Evolutionary conservation across 495 filamentous ascomycete species (phyloP).

Genomic region (Cercophora scortea): DNA sequence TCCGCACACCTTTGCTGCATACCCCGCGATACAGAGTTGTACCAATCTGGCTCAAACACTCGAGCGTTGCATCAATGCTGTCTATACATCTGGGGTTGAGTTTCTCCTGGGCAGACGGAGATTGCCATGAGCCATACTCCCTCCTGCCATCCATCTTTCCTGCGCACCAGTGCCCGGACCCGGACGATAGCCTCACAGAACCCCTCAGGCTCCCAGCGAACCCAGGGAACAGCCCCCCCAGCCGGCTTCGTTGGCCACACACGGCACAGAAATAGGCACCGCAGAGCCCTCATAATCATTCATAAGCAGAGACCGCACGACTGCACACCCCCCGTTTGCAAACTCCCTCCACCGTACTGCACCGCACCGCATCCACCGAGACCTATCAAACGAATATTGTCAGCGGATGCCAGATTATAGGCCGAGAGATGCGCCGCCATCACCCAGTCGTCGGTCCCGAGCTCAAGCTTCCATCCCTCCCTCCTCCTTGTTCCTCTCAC

Average conservation of each 20-base stretch:
- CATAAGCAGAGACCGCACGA: conserved; percentile 16
- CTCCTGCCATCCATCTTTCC: no score
- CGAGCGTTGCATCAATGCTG: conserved; percentile 6
- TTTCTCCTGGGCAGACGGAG: conserved; percentile 9
- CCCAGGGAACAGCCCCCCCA: no score
- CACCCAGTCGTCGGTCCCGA: conserved; percentile 3
- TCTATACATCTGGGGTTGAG: conserved; percentile 9
- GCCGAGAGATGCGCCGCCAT: conserved; percentile 10
- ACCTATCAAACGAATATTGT: conserved; percentile 5
- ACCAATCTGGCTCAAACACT: conserved; percentile 13
- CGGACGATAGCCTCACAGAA: neutral
- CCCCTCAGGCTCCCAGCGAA: neutral
- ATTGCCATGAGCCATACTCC: conserved; percentile 6
- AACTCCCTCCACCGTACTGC: neutral
- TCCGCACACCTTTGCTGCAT: conserved; percentile 12
- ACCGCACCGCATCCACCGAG: no score
- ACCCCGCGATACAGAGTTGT: conserved; percentile 17
- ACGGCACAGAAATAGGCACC: conserved; percentile 18
- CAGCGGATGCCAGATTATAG: conserved; percentile 7
- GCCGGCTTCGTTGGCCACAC: conserved; percentile 5
- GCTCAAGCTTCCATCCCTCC: neutral
- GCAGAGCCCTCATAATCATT: conserved; percentile 22
- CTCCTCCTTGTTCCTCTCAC: neutral
- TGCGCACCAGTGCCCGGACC: neutral
- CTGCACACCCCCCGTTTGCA: neutral